phyloP scores from a whole-genome alignment of 371 early-diverging fungal species.

The Apophysomyces ossiformis region DNA sequence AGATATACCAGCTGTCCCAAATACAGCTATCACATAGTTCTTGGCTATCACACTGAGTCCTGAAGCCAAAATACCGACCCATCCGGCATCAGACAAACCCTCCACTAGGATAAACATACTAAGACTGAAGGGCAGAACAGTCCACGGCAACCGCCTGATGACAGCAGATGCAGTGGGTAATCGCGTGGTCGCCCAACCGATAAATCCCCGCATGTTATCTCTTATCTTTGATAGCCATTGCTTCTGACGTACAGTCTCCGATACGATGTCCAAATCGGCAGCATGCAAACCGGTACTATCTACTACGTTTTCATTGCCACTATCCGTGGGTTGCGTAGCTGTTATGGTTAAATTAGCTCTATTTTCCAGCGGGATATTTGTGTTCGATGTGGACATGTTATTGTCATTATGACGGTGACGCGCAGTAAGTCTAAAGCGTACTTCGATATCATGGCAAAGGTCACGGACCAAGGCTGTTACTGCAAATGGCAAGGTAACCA shows the following conservation, averaged over 20 bases:
- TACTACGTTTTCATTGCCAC: too few species aligned
- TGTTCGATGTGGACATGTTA: too few species aligned
- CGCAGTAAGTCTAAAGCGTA: too few species aligned
- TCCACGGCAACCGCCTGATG: constrained; percentile 72
- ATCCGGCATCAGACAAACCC: constrained; percentile 65
- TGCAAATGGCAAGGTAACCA: constrained; percentile 73
- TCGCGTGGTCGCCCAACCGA: constrained; percentile 14
- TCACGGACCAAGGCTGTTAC: constrained; percentile 55
- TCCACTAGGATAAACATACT: constrained; percentile 88
- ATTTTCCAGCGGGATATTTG: too few species aligned
- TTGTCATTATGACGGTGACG: too few species aligned
- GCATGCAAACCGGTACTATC: too few species aligned
- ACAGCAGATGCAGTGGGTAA: constrained; percentile 58
- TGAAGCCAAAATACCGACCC: constrained; percentile 71
- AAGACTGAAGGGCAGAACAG: constrained; percentile 75
- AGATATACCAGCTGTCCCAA: constrained; percentile 65
- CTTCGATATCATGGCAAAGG: constrained; percentile 15
- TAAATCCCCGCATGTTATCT: not conserved
- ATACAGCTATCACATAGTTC: constrained; percentile 63
- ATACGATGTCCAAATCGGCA: too few species aligned
- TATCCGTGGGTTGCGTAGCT: too few species aligned
- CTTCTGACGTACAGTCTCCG: too few species aligned
- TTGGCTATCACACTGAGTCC: constrained; percentile 60
- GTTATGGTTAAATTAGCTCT: too few species aligned
- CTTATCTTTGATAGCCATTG: not conserved